Evolutionary conservation across 2,329 filamentous ascomycete species (phyloP), one percentile per base, ranked within the genome.

Genomic region (Fusarium napiforme): DNA sequence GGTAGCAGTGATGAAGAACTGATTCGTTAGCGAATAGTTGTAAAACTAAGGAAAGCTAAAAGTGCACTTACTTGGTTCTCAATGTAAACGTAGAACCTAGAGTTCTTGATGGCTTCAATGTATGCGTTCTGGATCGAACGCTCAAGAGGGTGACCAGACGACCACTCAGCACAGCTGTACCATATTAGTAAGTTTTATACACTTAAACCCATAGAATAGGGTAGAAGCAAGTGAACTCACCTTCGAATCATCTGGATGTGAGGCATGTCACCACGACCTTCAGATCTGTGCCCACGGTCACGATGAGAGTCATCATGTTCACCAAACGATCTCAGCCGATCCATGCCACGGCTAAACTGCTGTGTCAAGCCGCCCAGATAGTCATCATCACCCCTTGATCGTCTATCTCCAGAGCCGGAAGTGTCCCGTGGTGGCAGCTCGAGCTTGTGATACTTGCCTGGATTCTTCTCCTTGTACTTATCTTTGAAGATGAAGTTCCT

Each of bases 111-210:
- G 34, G 90, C 87, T 47, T 92, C 87, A 39, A 93, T 90, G 78
- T 97, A 97, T 3, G 95, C 95, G 79, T 96, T 95, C 69, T 92
- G 90, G 70, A 98, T 96, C 2, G 94, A 97, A 80, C 96, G 94
- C 78, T 90, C 88, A 2, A 85, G 86, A 10, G 81, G 80, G 57
- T 86, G 84, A 5, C 87, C 87, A 19, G 84, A 80, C 4, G 87
- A 89, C 88, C 88, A 90, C 42, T 84, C 81, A 40, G 82, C 84
- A 61, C 82, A 84, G 74, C 87, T 88, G 18, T 30, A 4, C 30
- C 15, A 52, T 50, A 15, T 69, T n/a, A 76, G 66, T 39, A 14
- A n/a, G 23, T 10, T 9, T 28, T 7, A 9, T 3, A 12, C 34
- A 9, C 5, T 14, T 11, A 26, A 21, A 26, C 11, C n/a, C 18